phyloP scores from a whole-genome alignment of 1,139 yeast genomes.

The Magnusiomyces suaveolens region DNA sequence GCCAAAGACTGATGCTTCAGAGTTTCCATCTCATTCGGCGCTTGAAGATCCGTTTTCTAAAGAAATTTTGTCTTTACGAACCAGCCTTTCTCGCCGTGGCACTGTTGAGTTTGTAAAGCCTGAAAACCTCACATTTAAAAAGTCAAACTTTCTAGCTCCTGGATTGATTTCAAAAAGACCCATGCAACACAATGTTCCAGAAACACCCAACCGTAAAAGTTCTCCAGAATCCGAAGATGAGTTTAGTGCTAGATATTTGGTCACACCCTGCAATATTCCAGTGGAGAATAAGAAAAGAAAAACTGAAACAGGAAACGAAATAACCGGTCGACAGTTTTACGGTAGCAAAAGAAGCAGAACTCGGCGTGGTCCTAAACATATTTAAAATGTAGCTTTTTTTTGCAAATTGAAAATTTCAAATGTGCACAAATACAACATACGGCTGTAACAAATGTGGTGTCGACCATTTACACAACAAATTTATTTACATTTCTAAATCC shows the following conservation, averaged over 20 bases:
- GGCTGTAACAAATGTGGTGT: too few species aligned
- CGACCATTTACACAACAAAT: too few species aligned
- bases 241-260: neutral
- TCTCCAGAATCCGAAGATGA: neutral
- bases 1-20: neutral
- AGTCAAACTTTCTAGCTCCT: neutral
- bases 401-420: too few species aligned
- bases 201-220: neutral
- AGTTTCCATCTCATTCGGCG: neutral
- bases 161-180: neutral
- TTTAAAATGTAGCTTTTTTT: too few species aligned
- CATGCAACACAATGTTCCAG: neutral
- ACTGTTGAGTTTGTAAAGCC: neutral
- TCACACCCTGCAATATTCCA: slow-evolving; percentile 2
- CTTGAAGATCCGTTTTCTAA: slow-evolving; percentile 5
- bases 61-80: neutral
- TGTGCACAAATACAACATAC: too few species aligned
- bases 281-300: neutral
- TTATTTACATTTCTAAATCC: too few species aligned
- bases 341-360: neutral
- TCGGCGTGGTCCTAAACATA: neutral
- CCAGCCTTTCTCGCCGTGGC: neutral
- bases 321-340: neutral
- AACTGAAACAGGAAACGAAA: neutral
- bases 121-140: slow-evolving; percentile 4